Percentiles rank a stretch among this genome's conserved stretches.
These are phyloP conservation scores for Pugionium cornutum DNA, from an alignment of 345 rosid genomes.

Conservation along the genomic window DNA sequence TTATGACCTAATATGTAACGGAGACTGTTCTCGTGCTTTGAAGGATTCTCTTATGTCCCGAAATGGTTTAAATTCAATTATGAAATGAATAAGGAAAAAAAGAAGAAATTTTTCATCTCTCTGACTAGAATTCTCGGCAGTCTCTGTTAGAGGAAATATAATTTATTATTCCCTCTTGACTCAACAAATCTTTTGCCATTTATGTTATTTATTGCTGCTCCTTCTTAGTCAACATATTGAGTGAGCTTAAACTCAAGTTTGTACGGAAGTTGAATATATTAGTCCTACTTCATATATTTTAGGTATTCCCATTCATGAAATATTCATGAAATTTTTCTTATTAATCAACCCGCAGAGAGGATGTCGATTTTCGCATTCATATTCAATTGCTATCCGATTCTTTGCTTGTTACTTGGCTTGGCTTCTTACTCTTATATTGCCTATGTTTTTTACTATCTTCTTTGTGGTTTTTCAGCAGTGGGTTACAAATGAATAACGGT, in stretches of 20 bases:
- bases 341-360: neutral
- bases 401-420: constrained; percentile 3
- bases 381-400: neutral
- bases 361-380: constrained; percentile 2
- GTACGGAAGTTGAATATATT: neutral
- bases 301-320: too few relatives aligned
- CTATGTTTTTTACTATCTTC: neutral
- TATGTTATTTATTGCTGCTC: constrained; percentile 8
- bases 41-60: neutral
- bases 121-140: neutral
- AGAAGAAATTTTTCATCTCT: neutral
- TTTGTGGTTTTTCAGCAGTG: constrained; percentile 25
- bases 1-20: constrained; percentile 8
- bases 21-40: neutral
- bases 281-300: neutral
- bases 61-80: constrained; percentile 13
- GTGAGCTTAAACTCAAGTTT: neutral
- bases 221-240: constrained; percentile 16
- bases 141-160: too few relatives aligned
- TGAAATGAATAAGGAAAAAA: neutral
- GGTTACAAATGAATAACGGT: constrained; percentile 44
- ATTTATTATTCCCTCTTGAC: too few relatives aligned
- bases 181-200: constrained; percentile 19
- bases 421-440: constrained; percentile 7
- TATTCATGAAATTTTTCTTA: neutral